These are phyloP conservation scores for Truncatella angustata DNA, from an alignment of 2,329 filamentous ascomycete genomes.

Conservation along the genomic window DNA sequence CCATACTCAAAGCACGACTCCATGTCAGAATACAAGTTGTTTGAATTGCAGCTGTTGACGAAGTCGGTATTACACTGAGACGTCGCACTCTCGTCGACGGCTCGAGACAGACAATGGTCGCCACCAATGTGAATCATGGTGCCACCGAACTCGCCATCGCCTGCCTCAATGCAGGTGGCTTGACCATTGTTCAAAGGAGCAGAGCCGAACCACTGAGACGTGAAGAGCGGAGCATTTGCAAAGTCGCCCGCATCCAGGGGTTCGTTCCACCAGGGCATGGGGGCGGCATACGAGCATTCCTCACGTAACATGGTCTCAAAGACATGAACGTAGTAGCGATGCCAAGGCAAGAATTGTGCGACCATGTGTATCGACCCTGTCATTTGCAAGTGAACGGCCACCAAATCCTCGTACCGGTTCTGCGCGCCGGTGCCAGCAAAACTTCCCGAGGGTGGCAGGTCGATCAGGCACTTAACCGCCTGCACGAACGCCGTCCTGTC, in stretches of 20 bases:
- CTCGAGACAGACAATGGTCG: slow-evolving; percentile 32
- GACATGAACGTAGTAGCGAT: slow-evolving; percentile 34
- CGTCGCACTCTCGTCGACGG: slow-evolving; percentile 29
- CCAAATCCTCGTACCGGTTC: slow-evolving; percentile 36
- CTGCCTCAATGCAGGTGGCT: slow-evolving; percentile 29
- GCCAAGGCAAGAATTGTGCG: slow-evolving; percentile 37
- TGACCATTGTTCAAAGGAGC: slow-evolving; percentile 24
- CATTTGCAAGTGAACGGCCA: slow-evolving; percentile 34
- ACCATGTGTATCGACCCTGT: slow-evolving; percentile 30
- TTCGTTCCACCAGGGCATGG: slow-evolving; percentile 41
- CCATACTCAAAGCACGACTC: slow-evolving; percentile 30
- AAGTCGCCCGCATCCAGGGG: slow-evolving; percentile 32
- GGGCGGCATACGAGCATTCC: slow-evolving; percentile 34
- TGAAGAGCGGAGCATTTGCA: slow-evolving; percentile 28
- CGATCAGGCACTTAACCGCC: slow-evolving; percentile 33
- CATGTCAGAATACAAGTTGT: slow-evolving; percentile 28
- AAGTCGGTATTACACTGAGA: slow-evolving; percentile 27
- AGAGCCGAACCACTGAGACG: slow-evolving; percentile 22
- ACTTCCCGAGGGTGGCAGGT: slow-evolving; percentile 24
- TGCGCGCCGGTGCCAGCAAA: slow-evolving; percentile 22
- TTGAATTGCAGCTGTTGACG: slow-evolving; percentile 30
- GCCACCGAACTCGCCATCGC: slow-evolving; percentile 28
- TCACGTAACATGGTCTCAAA: slow-evolving; percentile 35
- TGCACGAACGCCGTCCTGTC: slow-evolving; percentile 30
- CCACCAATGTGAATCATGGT: slow-evolving; percentile 28